Base-by-base conservation (phyloP, 495 filamentous ascomycete species). In the Talaromyces thailandensis region DNA sequence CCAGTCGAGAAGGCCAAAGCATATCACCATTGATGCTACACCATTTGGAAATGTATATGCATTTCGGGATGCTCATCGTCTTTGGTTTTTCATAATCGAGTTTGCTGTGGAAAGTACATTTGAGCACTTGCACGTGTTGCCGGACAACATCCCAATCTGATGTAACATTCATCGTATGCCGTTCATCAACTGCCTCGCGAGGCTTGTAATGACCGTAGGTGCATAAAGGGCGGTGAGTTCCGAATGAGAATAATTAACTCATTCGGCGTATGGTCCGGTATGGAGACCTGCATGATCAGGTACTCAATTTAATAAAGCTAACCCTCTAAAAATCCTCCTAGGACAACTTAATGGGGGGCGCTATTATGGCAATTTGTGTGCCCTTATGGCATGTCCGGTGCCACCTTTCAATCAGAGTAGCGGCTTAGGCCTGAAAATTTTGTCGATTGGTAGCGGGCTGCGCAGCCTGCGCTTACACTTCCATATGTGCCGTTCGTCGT, bases 171-270 rank as follows among this genome's bases (percentile, higher is more conserved):
- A 40, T 40, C 14, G 12, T 16, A 40, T 12, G n/a, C 43, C 18
- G n/a, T 48, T 12, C 14, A 18, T 48, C 43, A 48, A 18, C 43
- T 5, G 43, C 43, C n/a, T 48, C 8, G n/a, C 43, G n/a, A 48
- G 18, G 31, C 29, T 57, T 35, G 55, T 35, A 24, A 11, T 51
- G 32, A 35, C n/a, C 21, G 18, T 28, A 45, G 35, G 21, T 23
- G 28, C 45, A 52, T 48, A 51, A 59, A 52, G 59, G 28, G 59
- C 59, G 59, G 59, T 61, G 59, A 61, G 59, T 31, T 52, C 6
- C 43, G 32, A 59, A 8, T 32, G 25, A 61, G 8, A 61, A 35
- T 8, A 14, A 11, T 50, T 25, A n/a, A 52, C 43, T 29, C 12
- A 61, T 3, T 50, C 2, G 59, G 59, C 24, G 37, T 50, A 61